Conservation (phyloP, 139 green algal species). For the Limnomonas spitsbergensis region DNA sequence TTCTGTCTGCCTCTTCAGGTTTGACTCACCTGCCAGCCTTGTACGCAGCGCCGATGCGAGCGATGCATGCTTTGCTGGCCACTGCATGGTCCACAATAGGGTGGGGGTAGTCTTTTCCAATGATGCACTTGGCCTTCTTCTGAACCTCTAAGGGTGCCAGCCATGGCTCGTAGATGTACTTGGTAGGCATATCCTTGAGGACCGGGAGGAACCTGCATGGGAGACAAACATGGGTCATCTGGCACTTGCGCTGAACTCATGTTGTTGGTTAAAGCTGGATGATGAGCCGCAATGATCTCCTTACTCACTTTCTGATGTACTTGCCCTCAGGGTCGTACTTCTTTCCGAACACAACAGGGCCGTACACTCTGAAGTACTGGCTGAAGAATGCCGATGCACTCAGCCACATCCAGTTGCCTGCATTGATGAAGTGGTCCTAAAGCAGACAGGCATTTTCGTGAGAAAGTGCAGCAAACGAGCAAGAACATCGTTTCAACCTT, state of each 20-base stretch:
- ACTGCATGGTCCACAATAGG: conserved; percentile 81
- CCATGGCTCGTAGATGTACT: conserved; percentile 97
- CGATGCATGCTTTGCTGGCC: conserved; percentile 70
- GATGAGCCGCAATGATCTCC: not conserved
- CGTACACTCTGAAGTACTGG: conserved; percentile 56
- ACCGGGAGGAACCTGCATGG: conserved; percentile 80
- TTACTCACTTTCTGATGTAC: conserved; percentile 78
- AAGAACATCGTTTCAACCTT: no score
- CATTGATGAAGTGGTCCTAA: conserved; percentile 66
- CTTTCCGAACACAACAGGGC: conserved; percentile 60
- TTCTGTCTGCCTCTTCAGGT: no score
- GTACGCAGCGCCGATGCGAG: conserved; percentile 58
- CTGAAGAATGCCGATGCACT: conserved; percentile 84
- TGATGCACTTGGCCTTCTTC: conserved; percentile 55
- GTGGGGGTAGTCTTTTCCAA: conserved; percentile 89
- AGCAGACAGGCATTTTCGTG: no score
- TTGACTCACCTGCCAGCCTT: conserved; percentile 22
- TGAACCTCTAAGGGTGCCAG: conserved; percentile 83
- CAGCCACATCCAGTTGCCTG: conserved; percentile 82
- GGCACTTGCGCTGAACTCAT: no score
- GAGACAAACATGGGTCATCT: no score
- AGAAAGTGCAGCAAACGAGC: no score
- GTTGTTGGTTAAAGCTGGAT: no score
- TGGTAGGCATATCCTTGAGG: conserved; percentile 85
- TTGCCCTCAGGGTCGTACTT: conserved; percentile 90